phyloP scores from a whole-genome alignment of 1,284 basidiomycete genomes.

The Marasmius sp. region DNA sequence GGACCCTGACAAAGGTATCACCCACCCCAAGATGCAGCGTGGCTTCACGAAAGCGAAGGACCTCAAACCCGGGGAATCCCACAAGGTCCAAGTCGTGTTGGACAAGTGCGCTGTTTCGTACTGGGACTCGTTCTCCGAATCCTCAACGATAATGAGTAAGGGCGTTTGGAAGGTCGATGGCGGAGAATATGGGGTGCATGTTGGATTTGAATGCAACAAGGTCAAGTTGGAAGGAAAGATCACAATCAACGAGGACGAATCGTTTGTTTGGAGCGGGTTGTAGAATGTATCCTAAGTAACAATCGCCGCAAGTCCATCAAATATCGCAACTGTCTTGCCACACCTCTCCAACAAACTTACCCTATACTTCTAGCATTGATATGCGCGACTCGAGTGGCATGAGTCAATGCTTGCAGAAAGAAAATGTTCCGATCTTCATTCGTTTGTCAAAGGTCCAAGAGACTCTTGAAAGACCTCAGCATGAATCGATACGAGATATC shows the following conservation, averaged over 20 bases:
- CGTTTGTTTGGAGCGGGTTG: too few relatives aligned
- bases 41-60: slow-evolving; percentile 58
- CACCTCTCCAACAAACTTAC: background rate
- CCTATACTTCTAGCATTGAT: too few relatives aligned
- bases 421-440: background rate
- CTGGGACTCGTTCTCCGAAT: slow-evolving; percentile 13
- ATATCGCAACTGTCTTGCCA: background rate
- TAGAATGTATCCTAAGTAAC: too few relatives aligned
- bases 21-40: slow-evolving; percentile 56
- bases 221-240: slow-evolving; percentile 8
- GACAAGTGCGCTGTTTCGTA: slow-evolving; percentile 44
- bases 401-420: background rate
- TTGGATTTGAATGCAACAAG: slow-evolving; percentile 16
- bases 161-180: slow-evolving; percentile 14
- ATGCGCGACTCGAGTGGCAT: background rate
- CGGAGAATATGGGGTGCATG: slow-evolving; percentile 16
- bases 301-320: too few relatives aligned
- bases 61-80: slow-evolving; percentile 43
- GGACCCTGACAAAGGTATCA: slow-evolving; percentile 51
- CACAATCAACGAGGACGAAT: background rate
- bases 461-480: background rate
- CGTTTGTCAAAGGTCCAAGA: background rate
- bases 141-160: background rate
- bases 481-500: background rate
- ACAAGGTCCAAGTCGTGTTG: slow-evolving; percentile 41